Base-by-base conservation (phyloP, 139 green algal genomes). In the Astrephomene gubernaculifera region DNA sequence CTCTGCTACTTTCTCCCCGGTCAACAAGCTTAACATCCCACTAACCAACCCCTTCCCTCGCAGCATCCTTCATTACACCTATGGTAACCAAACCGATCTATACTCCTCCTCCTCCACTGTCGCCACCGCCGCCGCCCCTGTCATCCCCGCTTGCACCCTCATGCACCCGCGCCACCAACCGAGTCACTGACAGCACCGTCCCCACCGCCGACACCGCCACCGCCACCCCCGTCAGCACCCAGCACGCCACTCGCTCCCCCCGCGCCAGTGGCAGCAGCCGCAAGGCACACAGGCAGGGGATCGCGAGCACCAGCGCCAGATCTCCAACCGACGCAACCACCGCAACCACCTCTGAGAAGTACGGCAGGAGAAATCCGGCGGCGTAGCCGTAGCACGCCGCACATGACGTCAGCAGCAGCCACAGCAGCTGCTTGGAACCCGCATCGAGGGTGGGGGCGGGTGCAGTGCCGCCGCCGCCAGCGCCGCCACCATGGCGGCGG, bases 281-380 rank as follows among this genome's bases (percentile, higher is more conserved):
- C n/a, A 91, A 65, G 29, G 67, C 80, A 53, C 88, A 91, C 36
- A 87, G 71, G 39, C 73, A 76, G 9, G 89, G 89, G 27, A 93
- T 69, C 4, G 36, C 76, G 54, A 90, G 86, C 12, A 87, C 29
- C 17, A 84, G 80, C 25, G 81, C 73, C 43, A 92, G 52, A 70
- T 91, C 87, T 0, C 89, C 89, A 6, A 92, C 38, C 0, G 81
- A 74, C 2, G 87, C 88, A 36, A 93, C 87, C 0, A 92, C 29
- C 0, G 89, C 89, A 4, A 90, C 70, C 39, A 91, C 79, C n/a
- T 81, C 80, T 35, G 54, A 61, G 53, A 88, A 93, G 35, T 82
- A 87, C 3, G 89, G 89, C 43, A 92, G 65, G 35, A 86, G 79
- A 27, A 39, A 61, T 27, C 79, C 79, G 4, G 79, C 79, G 24